These are phyloP conservation scores for Adansonia gregorii DNA, from an alignment of 441 rosid species.

Conservation along the genomic window DNA sequence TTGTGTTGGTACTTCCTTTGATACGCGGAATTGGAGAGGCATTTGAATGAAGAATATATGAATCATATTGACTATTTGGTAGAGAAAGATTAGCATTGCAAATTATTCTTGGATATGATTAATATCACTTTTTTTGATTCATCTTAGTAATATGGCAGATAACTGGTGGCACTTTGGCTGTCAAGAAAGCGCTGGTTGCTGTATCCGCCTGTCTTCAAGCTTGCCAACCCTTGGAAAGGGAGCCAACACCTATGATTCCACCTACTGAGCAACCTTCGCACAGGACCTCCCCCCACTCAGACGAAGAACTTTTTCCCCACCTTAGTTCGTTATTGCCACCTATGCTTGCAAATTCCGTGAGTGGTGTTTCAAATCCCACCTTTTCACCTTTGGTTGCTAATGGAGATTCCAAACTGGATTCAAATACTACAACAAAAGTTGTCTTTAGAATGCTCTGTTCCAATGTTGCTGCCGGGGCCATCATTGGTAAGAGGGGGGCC, in stretches of 20 bases:
- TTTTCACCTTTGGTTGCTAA: conserved; percentile 33
- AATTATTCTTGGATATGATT: no score
- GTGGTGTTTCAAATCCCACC: conserved; percentile 25
- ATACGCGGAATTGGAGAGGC: not conserved
- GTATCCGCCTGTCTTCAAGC: conserved; percentile 53
- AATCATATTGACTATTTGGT: not conserved
- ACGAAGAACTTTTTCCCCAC: conserved; percentile 55
- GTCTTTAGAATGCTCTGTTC: conserved; percentile 59
- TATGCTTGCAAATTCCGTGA: conserved; percentile 24
- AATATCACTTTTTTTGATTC: no score
- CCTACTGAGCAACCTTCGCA: conserved; percentile 34
- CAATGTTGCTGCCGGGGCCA: conserved; percentile 51
- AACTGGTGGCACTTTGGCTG: conserved; percentile 53
- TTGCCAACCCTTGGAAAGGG: conserved; percentile 38
- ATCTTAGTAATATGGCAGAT: no score
- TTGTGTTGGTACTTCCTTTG: not conserved
- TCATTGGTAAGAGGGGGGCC: conserved; percentile 65
- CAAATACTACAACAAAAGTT: conserved; percentile 35
- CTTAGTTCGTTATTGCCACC: conserved; percentile 44
- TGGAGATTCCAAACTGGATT: conserved; percentile 27
- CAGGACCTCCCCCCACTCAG: conserved; percentile 42
- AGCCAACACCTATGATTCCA: conserved; percentile 31
- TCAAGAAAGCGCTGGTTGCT: conserved; percentile 61
- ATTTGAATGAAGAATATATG: not conserved
- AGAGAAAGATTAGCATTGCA: not conserved